phyloP scores from a whole-genome alignment of 129 eudicot species.

The Erigeron canadensis region DNA sequence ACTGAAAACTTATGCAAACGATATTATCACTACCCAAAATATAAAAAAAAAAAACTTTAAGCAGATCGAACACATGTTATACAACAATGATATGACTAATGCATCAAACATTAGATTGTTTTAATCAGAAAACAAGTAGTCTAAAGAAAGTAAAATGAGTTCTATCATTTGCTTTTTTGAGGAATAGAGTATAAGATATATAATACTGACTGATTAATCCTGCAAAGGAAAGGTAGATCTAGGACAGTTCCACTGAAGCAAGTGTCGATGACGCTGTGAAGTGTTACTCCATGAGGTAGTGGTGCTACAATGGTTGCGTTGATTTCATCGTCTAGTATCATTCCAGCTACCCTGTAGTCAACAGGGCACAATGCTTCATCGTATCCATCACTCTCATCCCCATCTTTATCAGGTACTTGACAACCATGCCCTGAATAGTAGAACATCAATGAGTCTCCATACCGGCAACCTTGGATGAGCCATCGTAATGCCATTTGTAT shows the following conservation, averaged over 20 bases:
- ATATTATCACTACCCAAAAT: no score
- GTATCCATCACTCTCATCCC: conserved; percentile 60
- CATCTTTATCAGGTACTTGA: conserved; percentile 41
- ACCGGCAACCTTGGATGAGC: conserved; percentile 56
- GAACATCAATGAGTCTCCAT: conserved; percentile 70
- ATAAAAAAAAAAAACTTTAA: no score
- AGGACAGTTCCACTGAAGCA: conserved; percentile 61
- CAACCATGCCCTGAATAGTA: conserved; percentile 62
- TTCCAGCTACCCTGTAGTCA: conserved; percentile 51
- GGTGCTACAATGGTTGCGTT: conserved; percentile 67
- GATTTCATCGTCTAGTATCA: conserved; percentile 60
- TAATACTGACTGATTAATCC: conserved; percentile 40
- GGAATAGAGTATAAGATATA: not conserved
- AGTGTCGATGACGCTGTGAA: conserved; percentile 61
- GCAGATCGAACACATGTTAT: not conserved
- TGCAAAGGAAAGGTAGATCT: conserved; percentile 56
- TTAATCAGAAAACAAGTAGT: not conserved
- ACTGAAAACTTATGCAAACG: no score
- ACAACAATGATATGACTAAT: not conserved
- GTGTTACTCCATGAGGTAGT: conserved; percentile 57
- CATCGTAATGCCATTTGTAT: conserved; percentile 43
- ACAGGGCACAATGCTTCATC: conserved; percentile 65
- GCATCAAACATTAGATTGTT: not conserved
- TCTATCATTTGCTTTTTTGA: not conserved
- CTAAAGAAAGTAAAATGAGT: not conserved